Conservation (phyloP, 2,329 filamentous ascomycete species). For the Botrytis paeoniae region DNA sequence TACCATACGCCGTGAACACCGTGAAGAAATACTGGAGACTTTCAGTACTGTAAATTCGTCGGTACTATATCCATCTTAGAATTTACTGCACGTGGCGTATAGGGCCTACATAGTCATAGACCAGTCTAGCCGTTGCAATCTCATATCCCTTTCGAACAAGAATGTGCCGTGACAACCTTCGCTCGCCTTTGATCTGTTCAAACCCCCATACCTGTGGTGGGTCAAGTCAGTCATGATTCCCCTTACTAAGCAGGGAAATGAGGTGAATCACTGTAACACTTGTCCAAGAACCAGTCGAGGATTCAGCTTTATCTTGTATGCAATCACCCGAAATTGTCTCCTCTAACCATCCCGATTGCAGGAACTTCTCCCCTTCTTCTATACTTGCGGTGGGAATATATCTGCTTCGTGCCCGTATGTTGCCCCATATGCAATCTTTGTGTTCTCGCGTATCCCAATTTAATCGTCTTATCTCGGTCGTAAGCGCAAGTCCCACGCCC, state of each 20-base stretch:
- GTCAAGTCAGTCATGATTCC: not conserved
- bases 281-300: not conserved
- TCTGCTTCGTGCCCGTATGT: not conserved
- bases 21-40: not conserved
- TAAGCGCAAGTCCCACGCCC: not conserved
- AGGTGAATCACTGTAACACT: not conserved
- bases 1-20: not conserved
- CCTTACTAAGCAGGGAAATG: not conserved
- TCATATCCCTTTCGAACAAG: slow-evolving; percentile 5
- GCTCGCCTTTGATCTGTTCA: not conserved
- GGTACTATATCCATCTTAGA: not conserved
- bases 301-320: not conserved
- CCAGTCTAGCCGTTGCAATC: not conserved
- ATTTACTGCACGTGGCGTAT: not conserved
- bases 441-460: not conserved
- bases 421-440: not conserved
- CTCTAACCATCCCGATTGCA: not conserved
- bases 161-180: not conserved
- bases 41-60: not conserved
- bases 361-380: not conserved
- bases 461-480: not conserved
- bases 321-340: not conserved
- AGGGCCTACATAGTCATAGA: slow-evolving; percentile 1
- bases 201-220: not conserved
- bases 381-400: not conserved